phyloP scores from a whole-genome alignment of 306 rosid genomes.

The Pyrus communis region DNA sequence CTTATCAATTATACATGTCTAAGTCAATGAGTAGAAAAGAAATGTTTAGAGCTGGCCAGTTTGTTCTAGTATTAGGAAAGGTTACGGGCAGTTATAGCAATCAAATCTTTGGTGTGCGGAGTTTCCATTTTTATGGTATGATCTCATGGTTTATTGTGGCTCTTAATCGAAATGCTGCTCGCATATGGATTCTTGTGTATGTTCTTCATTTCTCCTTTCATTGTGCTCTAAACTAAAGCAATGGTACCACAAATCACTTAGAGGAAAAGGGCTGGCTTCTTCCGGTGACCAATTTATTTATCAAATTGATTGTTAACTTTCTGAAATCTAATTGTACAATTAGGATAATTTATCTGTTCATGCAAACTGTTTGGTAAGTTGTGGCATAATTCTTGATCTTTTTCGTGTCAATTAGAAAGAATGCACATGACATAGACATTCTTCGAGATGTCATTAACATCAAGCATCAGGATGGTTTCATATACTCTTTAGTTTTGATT shows the following conservation, averaged over 20 bases:
- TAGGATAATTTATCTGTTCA: not conserved
- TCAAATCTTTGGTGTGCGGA: not conserved
- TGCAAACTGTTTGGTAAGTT: not conserved
- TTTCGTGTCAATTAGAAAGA: not conserved
- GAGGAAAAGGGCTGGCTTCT: not conserved
- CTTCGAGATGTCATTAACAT: not conserved
- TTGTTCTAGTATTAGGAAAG: not conserved
- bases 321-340: not conserved
- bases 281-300: not conserved
- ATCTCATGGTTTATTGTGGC: not conserved
- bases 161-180: not conserved
- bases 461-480: not conserved
- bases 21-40: not conserved
- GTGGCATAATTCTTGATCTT: not conserved
- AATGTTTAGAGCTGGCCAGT: not conserved
- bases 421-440: not conserved
- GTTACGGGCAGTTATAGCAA: not conserved
- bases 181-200: not conserved
- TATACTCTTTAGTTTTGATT: not conserved
- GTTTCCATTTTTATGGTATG: not conserved
- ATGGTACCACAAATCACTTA: not conserved
- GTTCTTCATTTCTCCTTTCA: not conserved
- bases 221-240: not conserved
- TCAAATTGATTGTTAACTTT: not conserved
- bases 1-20: not conserved